A percentile compares a stretch with the other conserved stretches of the same genome.
phyloP scores from a whole-genome alignment of 2,329 filamentous ascomycete species.

The Colletotrichum plurivorum region DNA sequence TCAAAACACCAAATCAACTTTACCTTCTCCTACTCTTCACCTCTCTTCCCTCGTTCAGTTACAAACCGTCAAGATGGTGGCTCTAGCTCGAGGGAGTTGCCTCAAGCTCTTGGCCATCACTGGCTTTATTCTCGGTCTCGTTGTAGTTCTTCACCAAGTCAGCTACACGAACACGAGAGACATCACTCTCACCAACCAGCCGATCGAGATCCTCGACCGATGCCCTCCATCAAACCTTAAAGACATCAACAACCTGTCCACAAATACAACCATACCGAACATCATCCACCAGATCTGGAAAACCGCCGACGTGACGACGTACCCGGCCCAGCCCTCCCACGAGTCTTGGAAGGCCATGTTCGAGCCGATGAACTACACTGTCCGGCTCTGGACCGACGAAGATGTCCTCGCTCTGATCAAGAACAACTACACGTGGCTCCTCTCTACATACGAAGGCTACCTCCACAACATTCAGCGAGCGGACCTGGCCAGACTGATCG shows the following conservation, averaged over 20 bases:
- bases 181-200: conserved; percentile 14
- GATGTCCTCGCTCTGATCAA: conserved; percentile 41
- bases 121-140: neutral
- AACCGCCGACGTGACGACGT: conserved; percentile 38
- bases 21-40: neutral
- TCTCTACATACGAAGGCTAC: conserved; percentile 43
- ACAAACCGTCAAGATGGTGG: neutral
- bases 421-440: conserved; percentile 43
- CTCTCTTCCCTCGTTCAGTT: neutral
- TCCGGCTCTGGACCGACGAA: conserved; percentile 45
- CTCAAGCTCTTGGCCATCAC: neutral
- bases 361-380: conserved; percentile 41
- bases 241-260: neutral
- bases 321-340: conserved; percentile 37
- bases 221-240: neutral
- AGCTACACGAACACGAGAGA: conserved; percentile 25
- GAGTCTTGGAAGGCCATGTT: conserved; percentile 40
- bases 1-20: neutral
- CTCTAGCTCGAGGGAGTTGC: conserved; percentile 5
- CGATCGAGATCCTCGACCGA: conserved; percentile 10
- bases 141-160: conserved; percentile 30
- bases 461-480: conserved; percentile 44
- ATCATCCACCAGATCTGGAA: conserved; percentile 46
- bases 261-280: conserved; percentile 33
- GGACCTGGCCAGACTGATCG: conserved; percentile 43